Base-by-base conservation (phyloP, 1,139 yeast genomes). In the Nakaseomyces nivariensis region DNA sequence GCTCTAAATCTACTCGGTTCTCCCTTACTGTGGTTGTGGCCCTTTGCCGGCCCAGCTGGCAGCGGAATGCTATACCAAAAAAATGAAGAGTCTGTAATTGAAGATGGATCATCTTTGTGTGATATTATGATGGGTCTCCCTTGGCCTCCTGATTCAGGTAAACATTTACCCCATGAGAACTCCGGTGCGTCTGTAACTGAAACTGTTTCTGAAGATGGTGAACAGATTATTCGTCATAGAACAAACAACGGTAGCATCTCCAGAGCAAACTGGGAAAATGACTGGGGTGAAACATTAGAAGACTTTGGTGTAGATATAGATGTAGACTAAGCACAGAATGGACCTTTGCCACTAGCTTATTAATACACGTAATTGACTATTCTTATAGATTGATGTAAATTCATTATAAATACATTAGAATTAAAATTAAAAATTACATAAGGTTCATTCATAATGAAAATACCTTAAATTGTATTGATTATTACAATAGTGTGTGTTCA, bases 291-390 rank as follows among this genome's bases (percentile, higher is more conserved):
- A 60, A 75, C 77, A 4, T 69, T 92, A 48, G 76, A 76, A 43
- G 96, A 88, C 67, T 89, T 79, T 64, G 97, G 97, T 1, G 97
- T 92, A 2, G 97, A 90, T 63, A 55, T 80, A 4, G 88, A 82
- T 3, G 79, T 82, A 1, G 89, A 81, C 57, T 56, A 52, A 37
- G 4, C 11, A n/a, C 7, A 24, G 26, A 25, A n/a, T 17, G 22
- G 22, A 17, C 22, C 22, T 17, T 3, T 17, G 22, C 22, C 22
- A 17, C 22, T 17, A 9, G 32, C 32, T 29, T 29, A 29, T 29
- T 29, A 29, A 6, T 33, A 33, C 36, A 33, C 5, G 7, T 33
- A 10, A 11, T 33, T 33, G 10, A 33, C 10, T 10, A n/a, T 36
- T 36, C 25, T 17, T 36, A 36, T 36, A 36, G 24, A 34, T 34